Conservation (phyloP, 2,329 filamentous ascomycete species). For the Aureobasidium sp. region DNA sequence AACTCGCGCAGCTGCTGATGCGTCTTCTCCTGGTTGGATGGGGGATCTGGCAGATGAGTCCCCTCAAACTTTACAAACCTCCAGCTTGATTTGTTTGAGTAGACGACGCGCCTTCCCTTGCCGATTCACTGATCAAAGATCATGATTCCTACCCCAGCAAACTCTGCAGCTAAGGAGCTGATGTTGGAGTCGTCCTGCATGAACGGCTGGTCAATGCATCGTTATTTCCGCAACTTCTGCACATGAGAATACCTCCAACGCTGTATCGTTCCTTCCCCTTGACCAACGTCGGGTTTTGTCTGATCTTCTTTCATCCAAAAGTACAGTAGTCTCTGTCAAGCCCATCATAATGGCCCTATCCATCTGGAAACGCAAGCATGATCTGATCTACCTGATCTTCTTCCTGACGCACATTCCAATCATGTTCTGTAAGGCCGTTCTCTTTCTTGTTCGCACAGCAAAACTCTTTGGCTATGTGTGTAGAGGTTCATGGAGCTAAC, state of each 20-base stretch:
- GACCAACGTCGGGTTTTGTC: background rate
- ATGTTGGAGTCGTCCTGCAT: background rate
- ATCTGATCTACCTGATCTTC: slow-evolving; percentile 47
- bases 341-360: slow-evolving; percentile 20
- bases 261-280: background rate
- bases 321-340: no score
- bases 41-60: background rate
- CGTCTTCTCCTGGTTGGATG: no score
- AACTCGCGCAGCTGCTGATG: background rate
- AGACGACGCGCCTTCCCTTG: background rate
- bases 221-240: background rate
- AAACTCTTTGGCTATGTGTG: background rate
- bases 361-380: slow-evolving; percentile 32
- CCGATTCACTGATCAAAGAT: no score
- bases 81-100: no score
- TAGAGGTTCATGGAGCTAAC: background rate
- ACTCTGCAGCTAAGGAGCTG: background rate
- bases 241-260: background rate
- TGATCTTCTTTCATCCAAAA: background rate
- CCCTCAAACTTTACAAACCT: background rate
- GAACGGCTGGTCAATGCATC: background rate
- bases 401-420: slow-evolving; percentile 54
- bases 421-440: slow-evolving; percentile 44
- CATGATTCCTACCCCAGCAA: background rate
- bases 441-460: background rate